Evolutionary conservation across 2,329 filamentous ascomycete species (phyloP).

Genomic region (Colletotrichum sansevieriae): DNA sequence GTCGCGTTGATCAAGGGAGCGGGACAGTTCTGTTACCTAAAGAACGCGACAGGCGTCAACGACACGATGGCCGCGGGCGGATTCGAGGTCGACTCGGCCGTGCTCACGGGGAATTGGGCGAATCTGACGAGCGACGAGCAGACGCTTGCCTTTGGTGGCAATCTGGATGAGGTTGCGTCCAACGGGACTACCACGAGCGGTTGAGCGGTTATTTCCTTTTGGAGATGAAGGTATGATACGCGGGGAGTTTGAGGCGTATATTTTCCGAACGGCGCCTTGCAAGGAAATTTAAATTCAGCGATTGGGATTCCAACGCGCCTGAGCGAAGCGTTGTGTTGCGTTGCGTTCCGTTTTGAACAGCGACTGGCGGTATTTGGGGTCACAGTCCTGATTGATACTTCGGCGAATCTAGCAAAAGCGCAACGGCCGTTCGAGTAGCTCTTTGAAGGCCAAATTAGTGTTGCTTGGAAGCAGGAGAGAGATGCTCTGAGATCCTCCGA

Average conservation of each 20-base stretch:
- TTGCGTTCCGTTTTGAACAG: background rate
- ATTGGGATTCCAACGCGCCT: background rate
- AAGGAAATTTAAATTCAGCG: too few relatives aligned
- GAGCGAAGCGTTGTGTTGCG: constrained; percentile 5
- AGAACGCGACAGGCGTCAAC: constrained; percentile 40
- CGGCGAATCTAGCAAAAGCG: too few relatives aligned
- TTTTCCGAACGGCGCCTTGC: too few relatives aligned
- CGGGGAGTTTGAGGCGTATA: constrained; percentile 7
- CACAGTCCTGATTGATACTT: background rate
- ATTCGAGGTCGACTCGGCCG: constrained; percentile 35
- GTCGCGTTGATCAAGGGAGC: constrained; percentile 37
- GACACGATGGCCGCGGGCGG: constrained; percentile 35
- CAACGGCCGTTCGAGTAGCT: background rate
- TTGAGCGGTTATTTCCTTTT: background rate
- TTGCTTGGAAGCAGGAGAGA: too few relatives aligned
- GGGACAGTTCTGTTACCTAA: constrained; percentile 40
- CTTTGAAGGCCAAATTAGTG: too few relatives aligned
- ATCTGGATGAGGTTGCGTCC: constrained; percentile 17
- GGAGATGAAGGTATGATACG: background rate
- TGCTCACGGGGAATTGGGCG: constrained; percentile 33
- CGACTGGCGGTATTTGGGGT: background rate
- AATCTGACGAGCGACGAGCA: constrained; percentile 29
- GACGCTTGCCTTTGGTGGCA: constrained; percentile 35
- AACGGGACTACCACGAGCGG: constrained; percentile 23
- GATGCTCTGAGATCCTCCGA: too few relatives aligned